Base-by-base conservation (phyloP, 1,284 basidiomycete genomes). In the Trametes pubescens region DNA sequence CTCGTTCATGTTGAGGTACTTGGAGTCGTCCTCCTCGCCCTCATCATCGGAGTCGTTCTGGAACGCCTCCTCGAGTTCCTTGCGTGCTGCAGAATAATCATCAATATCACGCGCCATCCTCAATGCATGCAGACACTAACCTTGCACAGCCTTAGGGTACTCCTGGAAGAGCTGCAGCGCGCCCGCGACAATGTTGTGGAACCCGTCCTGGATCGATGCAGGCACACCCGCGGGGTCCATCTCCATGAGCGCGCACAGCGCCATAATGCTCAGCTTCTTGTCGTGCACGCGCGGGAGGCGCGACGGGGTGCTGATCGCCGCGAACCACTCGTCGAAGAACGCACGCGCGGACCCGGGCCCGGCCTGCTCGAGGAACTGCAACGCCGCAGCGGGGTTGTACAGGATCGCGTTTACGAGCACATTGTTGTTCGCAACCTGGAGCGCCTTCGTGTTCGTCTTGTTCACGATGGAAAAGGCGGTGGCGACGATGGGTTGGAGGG, bases 251-350 rank as follows among this genome's bases (percentile, higher is more conserved):
- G 87, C 86, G 67, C 88, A 92, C 65, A 96, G 78, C 10, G 94
- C 87, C 63, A 93, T 76, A 56, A 95, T 85, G 65, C 86, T 87
- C 61, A 97, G 81, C 77, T 93, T 95, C 84, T 95, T 95, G 77
- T 96, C 94, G 75, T 97, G 94, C 43, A 96, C 93, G n/a, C 94
- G 85, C 3, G 91, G 92, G 49, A 95, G 82, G 54, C 83, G 84
- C 34, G 82, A 79, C 24, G 87, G 81, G 53, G 80, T 78, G 61
- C 86, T 87, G 75, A 95, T 91, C 16, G 86, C 85, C 9, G 77
- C 84, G 71, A 94, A 93, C 90, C 93, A 95, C 66, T 82, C 82
- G 70, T 92, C 87, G 73, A 97, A 95, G 81, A 96, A 93, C 18
- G 76, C 71, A 47, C 86, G 86, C 1, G 89, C 85, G 16, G 81